phyloP scores from a whole-genome alignment of 2,329 filamentous ascomycete genomes.

The Volutella citrinella region DNA sequence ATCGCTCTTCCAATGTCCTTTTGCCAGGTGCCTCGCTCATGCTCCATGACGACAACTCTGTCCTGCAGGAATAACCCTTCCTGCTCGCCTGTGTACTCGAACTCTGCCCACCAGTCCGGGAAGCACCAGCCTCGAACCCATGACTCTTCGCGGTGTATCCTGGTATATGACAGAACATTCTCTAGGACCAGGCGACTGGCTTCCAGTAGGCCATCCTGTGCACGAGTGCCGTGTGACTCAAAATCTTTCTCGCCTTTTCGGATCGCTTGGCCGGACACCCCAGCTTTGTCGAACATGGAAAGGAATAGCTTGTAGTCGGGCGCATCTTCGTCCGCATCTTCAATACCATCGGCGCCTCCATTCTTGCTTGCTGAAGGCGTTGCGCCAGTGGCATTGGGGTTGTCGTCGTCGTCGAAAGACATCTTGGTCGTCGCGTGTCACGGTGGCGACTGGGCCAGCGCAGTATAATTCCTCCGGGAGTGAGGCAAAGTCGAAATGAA shows the following conservation, averaged over 20 bases:
- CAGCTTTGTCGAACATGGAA: constrained; percentile 48
- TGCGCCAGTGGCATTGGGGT: constrained; percentile 24
- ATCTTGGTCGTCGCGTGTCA: constrained; percentile 27
- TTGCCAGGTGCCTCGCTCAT: constrained; percentile 68
- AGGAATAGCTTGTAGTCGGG: constrained; percentile 81
- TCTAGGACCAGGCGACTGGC: constrained; percentile 86
- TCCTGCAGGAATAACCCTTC: constrained; percentile 37
- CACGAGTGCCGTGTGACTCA: constrained; percentile 82
- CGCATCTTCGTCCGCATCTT: constrained; percentile 72
- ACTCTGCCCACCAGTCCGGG: constrained; percentile 51
- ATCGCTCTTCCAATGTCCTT: constrained; percentile 70
- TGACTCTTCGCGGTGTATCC: constrained; percentile 68
- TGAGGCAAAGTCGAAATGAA: too few relatives aligned
- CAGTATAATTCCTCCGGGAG: too few relatives aligned
- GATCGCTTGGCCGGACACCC: constrained; percentile 61
- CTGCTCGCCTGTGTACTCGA: constrained; percentile 20
- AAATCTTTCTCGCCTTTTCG: constrained; percentile 97
- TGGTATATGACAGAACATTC: constrained; percentile 74
- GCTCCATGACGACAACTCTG: constrained; percentile 65
- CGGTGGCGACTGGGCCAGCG: too few relatives aligned
- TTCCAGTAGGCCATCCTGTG: constrained; percentile 75
- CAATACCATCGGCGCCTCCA: constrained; percentile 32
- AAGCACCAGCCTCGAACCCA: constrained; percentile 72
- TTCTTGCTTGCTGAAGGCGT: constrained; percentile 21
- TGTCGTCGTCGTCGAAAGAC: constrained; percentile 45